These are phyloP conservation scores for Phoma sp. DNA, from an alignment of 2,329 filamentous ascomycete species.

Conservation along the genomic window DNA sequence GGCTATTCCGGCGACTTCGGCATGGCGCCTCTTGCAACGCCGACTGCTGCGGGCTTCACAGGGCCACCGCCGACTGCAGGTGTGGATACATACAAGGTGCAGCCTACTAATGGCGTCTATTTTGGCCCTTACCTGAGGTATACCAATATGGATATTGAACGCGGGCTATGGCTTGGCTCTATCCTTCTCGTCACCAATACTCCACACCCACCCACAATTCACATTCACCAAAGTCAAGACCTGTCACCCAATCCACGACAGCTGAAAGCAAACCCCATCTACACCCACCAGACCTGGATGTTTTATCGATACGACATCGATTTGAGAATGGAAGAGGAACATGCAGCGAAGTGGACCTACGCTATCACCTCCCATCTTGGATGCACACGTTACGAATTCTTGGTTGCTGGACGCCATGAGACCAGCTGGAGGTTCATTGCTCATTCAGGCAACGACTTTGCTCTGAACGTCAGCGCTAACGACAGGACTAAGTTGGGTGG, in stretches of 20 bases:
- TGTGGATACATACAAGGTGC: conserved; percentile 91
- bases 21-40: conserved; percentile 74
- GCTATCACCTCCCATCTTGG: conserved; percentile 96
- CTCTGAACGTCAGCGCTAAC: conserved; percentile 81
- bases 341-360: conserved; percentile 90
- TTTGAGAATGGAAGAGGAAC: conserved; percentile 81
- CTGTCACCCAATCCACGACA: conserved; percentile 92
- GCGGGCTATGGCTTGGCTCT: conserved; percentile 88
- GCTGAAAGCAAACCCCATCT: conserved; percentile 80
- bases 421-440: conserved; percentile 95
- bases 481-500: conserved; percentile 87
- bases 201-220: conserved; percentile 91
- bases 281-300: conserved; percentile 88
- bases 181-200: conserved; percentile 92
- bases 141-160: conserved; percentile 95
- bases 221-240: conserved; percentile 88
- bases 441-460: conserved; percentile 96
- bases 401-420: conserved; percentile 88
- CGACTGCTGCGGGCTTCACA: conserved; percentile 80
- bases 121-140: conserved; percentile 97
- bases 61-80: conserved; percentile 88
- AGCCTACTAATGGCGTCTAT: conserved; percentile 94
- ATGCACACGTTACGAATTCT: conserved; percentile 97
- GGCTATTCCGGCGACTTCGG: conserved; percentile 88
- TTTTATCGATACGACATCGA: conserved; percentile 97